These are phyloP conservation scores for Pulveroboletus sp. DNA, from an alignment of 768 basidiomycete species.

Conservation along the genomic window DNA sequence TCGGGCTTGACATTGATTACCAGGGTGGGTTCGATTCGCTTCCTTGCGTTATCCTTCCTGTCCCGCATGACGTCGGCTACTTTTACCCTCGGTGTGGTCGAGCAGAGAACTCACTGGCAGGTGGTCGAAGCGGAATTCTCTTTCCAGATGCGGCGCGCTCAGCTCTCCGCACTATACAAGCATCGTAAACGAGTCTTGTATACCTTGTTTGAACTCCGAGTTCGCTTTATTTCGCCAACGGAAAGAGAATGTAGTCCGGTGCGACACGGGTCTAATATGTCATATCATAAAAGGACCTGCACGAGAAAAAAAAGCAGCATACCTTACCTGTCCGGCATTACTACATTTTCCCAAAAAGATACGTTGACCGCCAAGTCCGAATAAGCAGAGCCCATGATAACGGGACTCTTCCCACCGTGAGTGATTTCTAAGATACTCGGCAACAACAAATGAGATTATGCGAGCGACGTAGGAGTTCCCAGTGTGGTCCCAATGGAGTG, in stretches of 20 bases:
- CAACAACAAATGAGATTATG: conserved; percentile 25
- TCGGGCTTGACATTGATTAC: conserved; percentile 49
- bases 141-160: too few relatives aligned
- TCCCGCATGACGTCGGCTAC: conserved; percentile 47
- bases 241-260: conserved; percentile 47
- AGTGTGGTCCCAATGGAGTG: conserved; percentile 32
- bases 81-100: conserved; percentile 51
- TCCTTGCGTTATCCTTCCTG: conserved; percentile 34
- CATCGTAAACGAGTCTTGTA: conserved; percentile 47
- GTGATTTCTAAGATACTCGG: conserved; percentile 34
- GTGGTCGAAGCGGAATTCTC: conserved; percentile 51
- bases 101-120: conserved; percentile 52
- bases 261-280: conserved; percentile 36
- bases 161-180: too few relatives aligned
- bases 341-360: conserved; percentile 64
- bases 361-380: conserved; percentile 57
- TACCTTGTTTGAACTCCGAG: conserved; percentile 44
- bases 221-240: conserved; percentile 40
- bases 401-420: conserved; percentile 43
- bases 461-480: conserved; percentile 31
- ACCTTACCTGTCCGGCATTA: conserved; percentile 61
- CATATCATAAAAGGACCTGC: not conserved
- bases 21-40: conserved; percentile 58
- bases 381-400: conserved; percentile 40
- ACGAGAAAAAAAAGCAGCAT: not conserved